Conservation (phyloP, 768 basidiomycete species). For the Artomyces pyxidatus region DNA sequence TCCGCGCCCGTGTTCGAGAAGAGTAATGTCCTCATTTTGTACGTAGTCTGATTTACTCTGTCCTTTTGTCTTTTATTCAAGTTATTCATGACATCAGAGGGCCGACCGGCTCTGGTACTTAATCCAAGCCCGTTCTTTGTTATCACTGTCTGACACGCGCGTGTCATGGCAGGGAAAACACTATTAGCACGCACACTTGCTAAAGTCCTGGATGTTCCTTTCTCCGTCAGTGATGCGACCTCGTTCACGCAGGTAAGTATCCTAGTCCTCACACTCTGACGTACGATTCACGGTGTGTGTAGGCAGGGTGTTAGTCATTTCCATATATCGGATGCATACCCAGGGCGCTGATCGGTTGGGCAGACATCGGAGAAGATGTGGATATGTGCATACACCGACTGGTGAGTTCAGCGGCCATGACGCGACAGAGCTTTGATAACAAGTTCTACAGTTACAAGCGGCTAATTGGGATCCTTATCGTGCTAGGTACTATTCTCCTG, state of each 20-base stretch:
- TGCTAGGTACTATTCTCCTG: constrained; percentile 50
- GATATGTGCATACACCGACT: constrained; percentile 85
- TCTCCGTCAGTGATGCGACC: constrained; percentile 90
- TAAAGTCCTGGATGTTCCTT: constrained; percentile 85
- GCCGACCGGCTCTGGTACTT: constrained; percentile 78
- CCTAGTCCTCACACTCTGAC: no score
- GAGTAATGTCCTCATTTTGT: constrained; percentile 93
- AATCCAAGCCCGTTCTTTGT: neutral
- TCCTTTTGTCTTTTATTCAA: constrained; percentile 6
- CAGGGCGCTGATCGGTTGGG: neutral
- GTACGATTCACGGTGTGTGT: neutral
- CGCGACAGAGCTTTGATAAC: neutral
- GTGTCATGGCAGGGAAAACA: constrained; percentile 79
- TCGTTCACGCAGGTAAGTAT: constrained; percentile 79
- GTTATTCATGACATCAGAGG: constrained; percentile 37
- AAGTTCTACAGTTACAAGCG: constrained; percentile 59
- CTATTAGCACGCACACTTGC: constrained; percentile 89
- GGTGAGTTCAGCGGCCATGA: constrained; percentile 32
- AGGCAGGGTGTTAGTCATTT: constrained; percentile 63
- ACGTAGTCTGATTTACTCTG: constrained; percentile 22
- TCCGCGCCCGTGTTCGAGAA: constrained; percentile 73
- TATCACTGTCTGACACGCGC: constrained; percentile 1
- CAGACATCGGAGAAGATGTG: constrained; percentile 95
- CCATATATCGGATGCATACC: neutral
- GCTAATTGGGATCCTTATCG: constrained; percentile 83